A percentile compares a stretch with the other conserved stretches of the same genome.
phyloP scores from a whole-genome alignment of 768 basidiomycete species.

The Boletus patriciae region DNA sequence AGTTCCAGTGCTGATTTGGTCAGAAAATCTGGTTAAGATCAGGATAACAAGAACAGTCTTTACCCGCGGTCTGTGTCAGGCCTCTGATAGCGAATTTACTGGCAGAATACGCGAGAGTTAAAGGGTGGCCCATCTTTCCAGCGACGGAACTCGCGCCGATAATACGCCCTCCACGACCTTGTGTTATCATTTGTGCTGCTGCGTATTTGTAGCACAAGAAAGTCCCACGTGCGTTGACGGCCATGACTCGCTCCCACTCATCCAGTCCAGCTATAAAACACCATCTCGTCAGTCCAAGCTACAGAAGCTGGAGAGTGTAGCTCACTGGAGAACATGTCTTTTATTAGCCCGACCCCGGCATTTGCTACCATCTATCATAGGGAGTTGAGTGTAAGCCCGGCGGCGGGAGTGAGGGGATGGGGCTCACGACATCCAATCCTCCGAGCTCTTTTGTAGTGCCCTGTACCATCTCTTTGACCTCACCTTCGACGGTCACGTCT shows the following conservation, averaged over 20 bases:
- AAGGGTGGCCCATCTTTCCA: conserved; percentile 7
- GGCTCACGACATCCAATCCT: conserved; percentile 47
- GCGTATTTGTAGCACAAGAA: conserved; percentile 68
- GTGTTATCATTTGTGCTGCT: conserved; percentile 57
- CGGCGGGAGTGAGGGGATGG: no score
- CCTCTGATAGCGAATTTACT: conserved; percentile 45
- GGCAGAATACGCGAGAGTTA: conserved; percentile 29
- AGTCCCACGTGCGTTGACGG: conserved; percentile 55
- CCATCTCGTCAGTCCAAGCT: background rate
- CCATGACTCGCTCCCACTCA: conserved; percentile 43
- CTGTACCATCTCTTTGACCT: conserved; percentile 44
- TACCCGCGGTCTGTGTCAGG: conserved; percentile 42
- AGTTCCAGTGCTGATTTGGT: conserved; percentile 28
- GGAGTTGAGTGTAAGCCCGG: background rate
- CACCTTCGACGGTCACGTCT: conserved; percentile 43
- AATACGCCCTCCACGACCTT: conserved; percentile 54
- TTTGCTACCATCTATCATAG: conserved; percentile 29
- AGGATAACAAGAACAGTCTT: background rate
- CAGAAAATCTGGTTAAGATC: background rate
- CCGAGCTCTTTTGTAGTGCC: conserved; percentile 35
- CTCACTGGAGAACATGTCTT: conserved; percentile 6
- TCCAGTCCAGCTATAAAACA: conserved; percentile 32
- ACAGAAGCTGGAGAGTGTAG: background rate
- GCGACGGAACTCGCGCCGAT: conserved; percentile 39
- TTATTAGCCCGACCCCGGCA: conserved; percentile 11